Evolutionary conservation across 2,329 filamentous ascomycete species (phyloP), one percentile per base, ranked within the genome.

Genomic region (Epichloe baconii): DNA sequence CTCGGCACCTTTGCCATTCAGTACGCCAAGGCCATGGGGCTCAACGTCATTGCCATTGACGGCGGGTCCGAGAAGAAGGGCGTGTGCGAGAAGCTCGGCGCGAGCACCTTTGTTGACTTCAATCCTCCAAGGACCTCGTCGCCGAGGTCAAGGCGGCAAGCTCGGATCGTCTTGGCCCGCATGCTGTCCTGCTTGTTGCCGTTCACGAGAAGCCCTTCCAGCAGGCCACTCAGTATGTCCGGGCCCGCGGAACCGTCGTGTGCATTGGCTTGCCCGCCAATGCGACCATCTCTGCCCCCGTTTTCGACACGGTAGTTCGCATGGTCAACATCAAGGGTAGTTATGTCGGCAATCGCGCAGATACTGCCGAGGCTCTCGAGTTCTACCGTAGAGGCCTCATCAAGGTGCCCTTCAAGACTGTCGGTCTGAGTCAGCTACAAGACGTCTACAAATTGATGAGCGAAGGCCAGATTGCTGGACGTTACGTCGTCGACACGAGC

Each of bases 261-360:
- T 91, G 87, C 70, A 93, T 97, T 62, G 91, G 90, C 63, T 75
- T 96, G 26, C 91, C 91, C 5, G 84, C 86, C 38, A 77, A 83
- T 56, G 89, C 90, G 2, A 86, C 76, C 68, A 77, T 96, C 57
- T 79, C 79, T 59, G 89, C 90, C 1, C 86, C 88, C 40, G 89
- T 96, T 51, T 95, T 96, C 66, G 83, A 90, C 64, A 88, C 85
- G 7, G 91, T 96, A 55, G 76, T 91, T 64, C 73, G 83, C 71
- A 95, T 95, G 88, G 83, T 96, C 72, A 83, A 71, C 61, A 96
- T 97, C 76, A 87, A 87, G 74, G 90, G 90, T 54, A 88, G 83
- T 60, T 96, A 96, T 66, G 91, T 97, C 58, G 91, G 91, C 52
- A 96, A 95, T 74, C 80, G 91, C 58, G 82, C 85, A 65, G 91